Evolutionary conservation across 2,329 filamentous ascomycete genomes (phyloP).

Genomic region (Periconia sp.): DNA sequence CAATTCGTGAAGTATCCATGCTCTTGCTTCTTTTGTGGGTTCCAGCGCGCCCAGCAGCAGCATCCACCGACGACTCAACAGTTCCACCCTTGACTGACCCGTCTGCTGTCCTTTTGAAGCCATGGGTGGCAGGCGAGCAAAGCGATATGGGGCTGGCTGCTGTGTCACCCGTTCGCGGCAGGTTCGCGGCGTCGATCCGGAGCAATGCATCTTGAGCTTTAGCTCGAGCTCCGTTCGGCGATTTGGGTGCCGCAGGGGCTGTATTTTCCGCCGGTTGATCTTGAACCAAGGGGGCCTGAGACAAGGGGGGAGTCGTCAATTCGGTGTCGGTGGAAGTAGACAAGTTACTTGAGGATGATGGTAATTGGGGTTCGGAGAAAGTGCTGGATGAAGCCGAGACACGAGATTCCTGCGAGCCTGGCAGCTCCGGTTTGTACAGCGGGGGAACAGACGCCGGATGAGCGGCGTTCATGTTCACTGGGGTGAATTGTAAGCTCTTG

Average conservation of each 20-base stretch:
- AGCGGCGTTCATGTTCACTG: conserved; percentile 18
- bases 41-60: conserved; percentile 18
- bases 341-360: conserved; percentile 36
- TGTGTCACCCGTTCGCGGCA: conserved; percentile 30
- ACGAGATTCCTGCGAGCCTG: conserved; percentile 37
- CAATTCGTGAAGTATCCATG: conserved; percentile 67
- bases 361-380: conserved; percentile 34
- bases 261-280: conserved; percentile 46
- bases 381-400: conserved; percentile 36
- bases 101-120: conserved; percentile 75
- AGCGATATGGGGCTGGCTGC: conserved; percentile 45
- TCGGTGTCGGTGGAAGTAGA: conserved; percentile 36
- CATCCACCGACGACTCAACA: conserved; percentile 22
- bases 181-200: conserved; percentile 30
- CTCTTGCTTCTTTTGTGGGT: conserved; percentile 74
- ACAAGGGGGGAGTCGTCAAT: conserved; percentile 27
- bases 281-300: conserved; percentile 31
- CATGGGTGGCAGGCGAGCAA: conserved; percentile 45
- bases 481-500: conserved; percentile 22
- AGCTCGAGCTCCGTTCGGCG: conserved; percentile 57
- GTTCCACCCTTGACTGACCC: conserved; percentile 61
- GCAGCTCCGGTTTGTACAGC: conserved; percentile 15
- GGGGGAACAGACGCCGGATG: conserved; percentile 13
- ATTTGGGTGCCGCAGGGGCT: conserved; percentile 11
- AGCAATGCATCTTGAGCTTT: conserved; percentile 15